Evolutionary conservation across 345 rosid genomes (phyloP).

Genomic region (Eucalyptus regnans): DNA sequence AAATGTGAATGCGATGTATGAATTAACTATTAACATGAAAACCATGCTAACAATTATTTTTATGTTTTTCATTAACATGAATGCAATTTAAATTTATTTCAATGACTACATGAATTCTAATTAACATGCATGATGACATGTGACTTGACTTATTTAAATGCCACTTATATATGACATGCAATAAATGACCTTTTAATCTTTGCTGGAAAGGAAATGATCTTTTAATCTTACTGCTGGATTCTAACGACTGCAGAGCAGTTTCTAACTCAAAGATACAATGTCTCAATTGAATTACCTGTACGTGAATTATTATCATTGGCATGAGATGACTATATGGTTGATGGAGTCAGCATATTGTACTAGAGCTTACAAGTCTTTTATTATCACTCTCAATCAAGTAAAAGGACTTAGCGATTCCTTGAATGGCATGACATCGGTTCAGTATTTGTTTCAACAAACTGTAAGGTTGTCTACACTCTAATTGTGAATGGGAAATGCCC

Average conservation of each 20-base stretch:
- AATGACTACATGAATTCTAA: not conserved
- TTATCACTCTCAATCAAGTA: not conserved
- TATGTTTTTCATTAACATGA: not conserved
- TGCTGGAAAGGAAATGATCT: not conserved
- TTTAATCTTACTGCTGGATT: not conserved
- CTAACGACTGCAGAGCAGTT: not conserved
- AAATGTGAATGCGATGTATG: not conserved
- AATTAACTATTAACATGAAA: not conserved
- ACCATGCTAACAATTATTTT: not conserved
- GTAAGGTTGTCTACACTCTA: not conserved
- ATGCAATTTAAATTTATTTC: not conserved
- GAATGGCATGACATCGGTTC: not conserved
- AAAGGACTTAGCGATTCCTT: not conserved
- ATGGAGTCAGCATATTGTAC: not conserved
- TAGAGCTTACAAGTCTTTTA: not conserved
- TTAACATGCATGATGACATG: not conserved
- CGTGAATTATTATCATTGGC: not conserved
- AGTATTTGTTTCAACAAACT: not conserved
- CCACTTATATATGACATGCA: not conserved
- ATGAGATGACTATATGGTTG: not conserved
- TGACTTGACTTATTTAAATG: not conserved
- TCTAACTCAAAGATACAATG: not conserved
- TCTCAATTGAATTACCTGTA: not conserved
- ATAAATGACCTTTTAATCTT: not conserved
- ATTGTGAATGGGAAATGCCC: not conserved